phyloP scores from a whole-genome alignment of 495 filamentous ascomycete genomes.

The Hypoxylon lienhwacheense region DNA sequence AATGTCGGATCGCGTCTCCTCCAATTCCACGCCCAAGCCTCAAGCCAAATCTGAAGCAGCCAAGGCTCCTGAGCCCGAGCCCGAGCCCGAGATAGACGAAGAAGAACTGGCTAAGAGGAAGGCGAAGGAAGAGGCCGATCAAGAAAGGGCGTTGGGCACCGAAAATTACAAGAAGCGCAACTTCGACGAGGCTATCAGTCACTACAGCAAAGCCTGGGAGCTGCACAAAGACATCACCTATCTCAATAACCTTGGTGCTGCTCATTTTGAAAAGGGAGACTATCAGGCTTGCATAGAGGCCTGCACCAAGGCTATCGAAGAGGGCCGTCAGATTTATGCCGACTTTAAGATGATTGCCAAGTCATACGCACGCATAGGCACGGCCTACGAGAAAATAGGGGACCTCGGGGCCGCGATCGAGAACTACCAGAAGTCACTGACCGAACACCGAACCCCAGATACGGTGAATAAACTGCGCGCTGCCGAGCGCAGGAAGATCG shows the following conservation, averaged over 20 bases:
- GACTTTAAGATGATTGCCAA: conserved; percentile 98
- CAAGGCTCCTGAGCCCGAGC: conserved; percentile 58
- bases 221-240: conserved; percentile 95
- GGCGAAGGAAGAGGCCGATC: conserved; percentile 89
- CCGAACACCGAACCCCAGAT: conserved; percentile 95
- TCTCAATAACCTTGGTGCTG: conserved; percentile 92
- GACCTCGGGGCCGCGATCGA: conserved; percentile 82
- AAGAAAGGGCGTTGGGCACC: conserved; percentile 92
- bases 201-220: conserved; percentile 96
- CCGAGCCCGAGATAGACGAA: conserved; percentile 72
- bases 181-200: conserved; percentile 90
- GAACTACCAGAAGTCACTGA: conserved; percentile 89
- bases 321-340: conserved; percentile 80
- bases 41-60: conserved; percentile 57
- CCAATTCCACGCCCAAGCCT: conserved; percentile 43
- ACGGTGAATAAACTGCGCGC: conserved; percentile 88
- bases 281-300: conserved; percentile 81
- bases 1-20: conserved; percentile 68
- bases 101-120: conserved; percentile 80
- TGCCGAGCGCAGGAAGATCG: conserved; percentile 88
- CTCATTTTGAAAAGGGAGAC: conserved; percentile 94
- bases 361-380: conserved; percentile 90
- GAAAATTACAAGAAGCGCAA: conserved; percentile 97
- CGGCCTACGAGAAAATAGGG: conserved; percentile 84
- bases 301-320: conserved; percentile 85